Evolutionary conservation across 108 stramenopile species (phyloP).

Genomic region (Discostella pseudostelligera): DNA sequence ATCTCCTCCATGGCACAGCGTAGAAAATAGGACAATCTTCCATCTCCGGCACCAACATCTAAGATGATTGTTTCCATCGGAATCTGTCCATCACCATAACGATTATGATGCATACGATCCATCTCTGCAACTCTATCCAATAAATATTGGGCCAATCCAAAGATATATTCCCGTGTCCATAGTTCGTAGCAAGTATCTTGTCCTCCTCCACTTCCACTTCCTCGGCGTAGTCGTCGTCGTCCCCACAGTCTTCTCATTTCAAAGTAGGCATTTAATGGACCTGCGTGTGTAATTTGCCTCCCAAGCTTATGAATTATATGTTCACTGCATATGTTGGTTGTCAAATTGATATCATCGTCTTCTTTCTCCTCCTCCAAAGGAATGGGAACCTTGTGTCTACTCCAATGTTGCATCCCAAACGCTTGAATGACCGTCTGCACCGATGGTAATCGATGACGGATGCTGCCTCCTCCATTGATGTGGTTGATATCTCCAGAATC

Average conservation of each 20-base stretch:
- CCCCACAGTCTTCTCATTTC: constrained; percentile 48
- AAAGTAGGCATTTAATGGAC: constrained; percentile 76
- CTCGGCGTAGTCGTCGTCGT: too few relatives aligned
- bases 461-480: constrained; percentile 19
- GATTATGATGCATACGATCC: constrained; percentile 4
- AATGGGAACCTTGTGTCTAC: constrained; percentile 28
- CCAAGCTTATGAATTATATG: constrained; percentile 52
- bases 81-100: too few relatives aligned
- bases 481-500: constrained; percentile 36
- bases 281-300: constrained; percentile 57
- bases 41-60: constrained; percentile 88
- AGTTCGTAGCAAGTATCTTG: constrained; percentile 74
- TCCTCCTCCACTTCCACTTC: not conserved
- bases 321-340: constrained; percentile 37
- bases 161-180: constrained; percentile 75
- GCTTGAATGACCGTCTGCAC: constrained; percentile 52
- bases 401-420: constrained; percentile 70
- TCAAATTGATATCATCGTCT: constrained; percentile 13
- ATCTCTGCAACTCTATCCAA: constrained; percentile 39
- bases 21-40: constrained; percentile 63
- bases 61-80: constrained; percentile 51
- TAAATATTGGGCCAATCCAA: constrained; percentile 70
- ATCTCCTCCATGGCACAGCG: constrained; percentile 47
- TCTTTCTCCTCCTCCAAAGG: constrained; percentile 20
- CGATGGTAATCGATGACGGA: constrained; percentile 39